Evolutionary conservation across 2,329 filamentous ascomycete species (phyloP).

Genomic region (Aspergillus tanneri): DNA sequence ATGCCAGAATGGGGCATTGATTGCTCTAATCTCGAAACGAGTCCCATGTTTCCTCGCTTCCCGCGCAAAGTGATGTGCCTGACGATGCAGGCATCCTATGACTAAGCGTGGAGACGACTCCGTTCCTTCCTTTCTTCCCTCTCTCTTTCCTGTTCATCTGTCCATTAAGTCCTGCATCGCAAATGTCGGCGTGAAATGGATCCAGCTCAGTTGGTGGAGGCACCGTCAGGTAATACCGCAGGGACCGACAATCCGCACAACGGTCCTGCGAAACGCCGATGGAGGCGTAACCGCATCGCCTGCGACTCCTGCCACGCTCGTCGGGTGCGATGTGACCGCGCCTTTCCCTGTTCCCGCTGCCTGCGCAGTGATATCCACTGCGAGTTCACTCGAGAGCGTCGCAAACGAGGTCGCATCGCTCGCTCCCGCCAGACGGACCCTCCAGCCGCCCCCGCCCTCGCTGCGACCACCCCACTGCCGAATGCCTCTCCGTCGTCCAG

Average conservation of each 20-base stretch:
- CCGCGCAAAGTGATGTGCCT: too few relatives aligned
- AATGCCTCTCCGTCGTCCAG: constrained; percentile 27
- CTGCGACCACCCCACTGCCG: constrained; percentile 18
- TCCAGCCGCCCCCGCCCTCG: constrained; percentile 8
- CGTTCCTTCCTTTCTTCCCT: background rate
- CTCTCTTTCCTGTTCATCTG: background rate
- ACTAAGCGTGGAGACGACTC: constrained; percentile 1
- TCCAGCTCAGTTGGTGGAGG: constrained; percentile 30
- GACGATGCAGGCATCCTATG: too few relatives aligned
- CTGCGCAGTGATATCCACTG: constrained; percentile 68
- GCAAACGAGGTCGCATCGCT: constrained; percentile 84
- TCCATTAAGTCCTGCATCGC: constrained; percentile 4
- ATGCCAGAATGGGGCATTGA: too few relatives aligned
- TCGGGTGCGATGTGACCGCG: constrained; percentile 89
- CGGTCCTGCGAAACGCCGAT: constrained; percentile 34
- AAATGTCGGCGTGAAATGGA: constrained; percentile 36
- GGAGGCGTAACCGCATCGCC: constrained; percentile 52
- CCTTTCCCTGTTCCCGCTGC: constrained; percentile 87
- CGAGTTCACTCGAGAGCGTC: constrained; percentile 86
- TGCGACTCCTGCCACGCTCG: constrained; percentile 96
- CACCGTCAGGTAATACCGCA: constrained; percentile 17
- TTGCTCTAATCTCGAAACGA: too few relatives aligned
- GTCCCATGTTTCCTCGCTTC: too few relatives aligned
- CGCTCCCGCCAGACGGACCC: constrained; percentile 67
- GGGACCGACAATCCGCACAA: constrained; percentile 15